A percentile compares a stretch with the other conserved stretches of the same genome.
phyloP scores from a whole-genome alignment of 805 yeast genomes.

The Teunomyces kruisii region DNA sequence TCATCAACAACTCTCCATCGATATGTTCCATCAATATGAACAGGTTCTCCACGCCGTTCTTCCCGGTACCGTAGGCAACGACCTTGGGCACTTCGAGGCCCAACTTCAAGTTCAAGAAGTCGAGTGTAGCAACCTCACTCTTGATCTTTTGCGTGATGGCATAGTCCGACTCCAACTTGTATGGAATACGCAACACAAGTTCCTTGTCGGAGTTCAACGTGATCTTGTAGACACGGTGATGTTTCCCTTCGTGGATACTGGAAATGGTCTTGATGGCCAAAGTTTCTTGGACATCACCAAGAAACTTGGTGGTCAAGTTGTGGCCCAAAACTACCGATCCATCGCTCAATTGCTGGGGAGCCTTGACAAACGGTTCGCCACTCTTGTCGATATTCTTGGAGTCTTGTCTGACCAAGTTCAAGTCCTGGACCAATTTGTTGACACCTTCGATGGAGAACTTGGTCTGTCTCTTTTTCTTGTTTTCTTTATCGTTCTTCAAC shows the following conservation, averaged over 20 bases:
- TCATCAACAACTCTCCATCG: constrained; percentile 83
- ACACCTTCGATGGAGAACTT: constrained; percentile 80
- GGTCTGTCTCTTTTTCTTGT: constrained; percentile 76
- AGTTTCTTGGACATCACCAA: constrained; percentile 46
- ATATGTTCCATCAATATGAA: constrained; percentile 79
- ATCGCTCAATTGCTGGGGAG: constrained; percentile 41
- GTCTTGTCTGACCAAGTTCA: constrained; percentile 38
- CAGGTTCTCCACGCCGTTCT: constrained; percentile 68
- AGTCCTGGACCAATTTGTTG: constrained; percentile 47
- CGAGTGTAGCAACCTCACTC: constrained; percentile 93
- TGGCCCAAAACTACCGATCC: constrained; percentile 48
- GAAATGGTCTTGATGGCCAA: constrained; percentile 66
- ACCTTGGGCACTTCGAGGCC: constrained; percentile 74
- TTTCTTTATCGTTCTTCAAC: constrained; percentile 74
- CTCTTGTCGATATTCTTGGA: constrained; percentile 20
- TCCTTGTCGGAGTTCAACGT: constrained; percentile 59
- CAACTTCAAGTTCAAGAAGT: constrained; percentile 66
- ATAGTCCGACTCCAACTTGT: constrained; percentile 65
- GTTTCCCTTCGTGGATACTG: constrained; percentile 91
- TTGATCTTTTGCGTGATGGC: constrained; percentile 67
- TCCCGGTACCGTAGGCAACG: constrained; percentile 60
- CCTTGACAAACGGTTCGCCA: constrained; percentile 21
- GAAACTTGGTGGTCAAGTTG: constrained; percentile 41
- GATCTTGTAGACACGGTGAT: constrained; percentile 80
- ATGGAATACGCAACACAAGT: constrained; percentile 83